A percentile compares a stretch with the other conserved stretches of the same genome.
Conservation (phyloP, 177 flowering plant genomes). For the Telopea speciosissima region DNA sequence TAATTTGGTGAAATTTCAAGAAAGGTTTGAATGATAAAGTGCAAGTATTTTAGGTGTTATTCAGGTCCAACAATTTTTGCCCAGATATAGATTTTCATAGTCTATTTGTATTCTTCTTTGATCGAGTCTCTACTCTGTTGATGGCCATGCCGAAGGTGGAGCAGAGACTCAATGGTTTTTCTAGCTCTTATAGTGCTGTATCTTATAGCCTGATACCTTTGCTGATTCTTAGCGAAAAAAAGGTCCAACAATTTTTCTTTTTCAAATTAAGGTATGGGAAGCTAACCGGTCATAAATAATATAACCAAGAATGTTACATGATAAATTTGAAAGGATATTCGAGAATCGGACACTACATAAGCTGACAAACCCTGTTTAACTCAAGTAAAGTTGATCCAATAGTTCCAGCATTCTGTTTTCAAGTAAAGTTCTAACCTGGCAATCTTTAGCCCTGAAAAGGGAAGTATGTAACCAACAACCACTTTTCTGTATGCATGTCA, state of each 20-base stretch:
- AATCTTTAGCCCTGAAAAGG: background rate
- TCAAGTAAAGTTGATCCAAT: background rate
- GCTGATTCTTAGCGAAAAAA: too few species aligned
- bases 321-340: background rate
- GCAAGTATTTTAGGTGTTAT: background rate
- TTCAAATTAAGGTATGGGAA: background rate
- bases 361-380: background rate
- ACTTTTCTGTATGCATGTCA: background rate
- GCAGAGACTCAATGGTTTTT: too few species aligned
- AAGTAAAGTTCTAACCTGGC: background rate
- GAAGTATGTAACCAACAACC: background rate
- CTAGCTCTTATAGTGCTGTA: too few species aligned
- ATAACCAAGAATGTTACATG: too few species aligned
- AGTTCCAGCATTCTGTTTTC: background rate
- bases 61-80: background rate
- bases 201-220: too few species aligned
- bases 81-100: too few species aligned
- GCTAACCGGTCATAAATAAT: background rate
- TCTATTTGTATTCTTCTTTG: too few species aligned
- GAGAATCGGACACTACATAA: background rate
- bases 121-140: too few species aligned
- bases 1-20: background rate
- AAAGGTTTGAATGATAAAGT: background rate
- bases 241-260: background rate
- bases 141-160: too few species aligned